Conservation (phyloP, 2,329 filamentous ascomycete genomes). For the Penicillium freii region DNA sequence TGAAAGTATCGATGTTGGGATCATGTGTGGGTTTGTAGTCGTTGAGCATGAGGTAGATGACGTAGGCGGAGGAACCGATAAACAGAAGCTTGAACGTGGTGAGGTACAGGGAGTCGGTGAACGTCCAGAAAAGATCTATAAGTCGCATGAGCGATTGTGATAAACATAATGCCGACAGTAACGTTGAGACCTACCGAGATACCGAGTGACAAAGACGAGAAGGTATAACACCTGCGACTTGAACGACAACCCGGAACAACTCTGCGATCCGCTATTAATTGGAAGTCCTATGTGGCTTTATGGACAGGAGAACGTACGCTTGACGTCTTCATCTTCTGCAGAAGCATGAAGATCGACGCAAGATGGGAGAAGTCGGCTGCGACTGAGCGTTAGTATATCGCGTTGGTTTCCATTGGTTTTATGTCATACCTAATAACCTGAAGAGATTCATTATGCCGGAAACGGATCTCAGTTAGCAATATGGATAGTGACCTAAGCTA, state of each 20-base stretch:
- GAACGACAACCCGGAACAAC: slow-evolving; percentile 96
- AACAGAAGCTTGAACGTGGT: slow-evolving; percentile 94
- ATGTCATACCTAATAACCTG: slow-evolving; percentile 58
- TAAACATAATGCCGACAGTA: background rate
- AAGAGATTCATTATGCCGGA: slow-evolving; percentile 65
- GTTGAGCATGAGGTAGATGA: slow-evolving; percentile 95
- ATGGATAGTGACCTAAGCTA: background rate
- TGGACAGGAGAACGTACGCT: slow-evolving; percentile 61
- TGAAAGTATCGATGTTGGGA: slow-evolving; percentile 95
- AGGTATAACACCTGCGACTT: slow-evolving; percentile 97
- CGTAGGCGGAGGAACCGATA: slow-evolving; percentile 85
- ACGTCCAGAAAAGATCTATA: slow-evolving; percentile 76
- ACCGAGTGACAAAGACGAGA: slow-evolving; percentile 88
- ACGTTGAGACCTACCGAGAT: slow-evolving; percentile 62
- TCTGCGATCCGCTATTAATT: slow-evolving; percentile 53
- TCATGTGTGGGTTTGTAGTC: slow-evolving; percentile 98
- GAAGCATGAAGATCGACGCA: slow-evolving; percentile 85
- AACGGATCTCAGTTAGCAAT: background rate
- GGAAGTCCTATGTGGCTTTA: background rate
- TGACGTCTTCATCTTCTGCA: slow-evolving; percentile 93
- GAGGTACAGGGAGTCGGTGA: slow-evolving; percentile 83
- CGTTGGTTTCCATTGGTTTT: background rate
- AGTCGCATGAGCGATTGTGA: background rate
- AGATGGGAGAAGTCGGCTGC: slow-evolving; percentile 93
- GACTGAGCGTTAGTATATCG: slow-evolving; percentile 18